Evolutionary conservation across 2,329 filamentous ascomycete genomes (phyloP).

Genomic region (Neofusicoccum sp.): DNA sequence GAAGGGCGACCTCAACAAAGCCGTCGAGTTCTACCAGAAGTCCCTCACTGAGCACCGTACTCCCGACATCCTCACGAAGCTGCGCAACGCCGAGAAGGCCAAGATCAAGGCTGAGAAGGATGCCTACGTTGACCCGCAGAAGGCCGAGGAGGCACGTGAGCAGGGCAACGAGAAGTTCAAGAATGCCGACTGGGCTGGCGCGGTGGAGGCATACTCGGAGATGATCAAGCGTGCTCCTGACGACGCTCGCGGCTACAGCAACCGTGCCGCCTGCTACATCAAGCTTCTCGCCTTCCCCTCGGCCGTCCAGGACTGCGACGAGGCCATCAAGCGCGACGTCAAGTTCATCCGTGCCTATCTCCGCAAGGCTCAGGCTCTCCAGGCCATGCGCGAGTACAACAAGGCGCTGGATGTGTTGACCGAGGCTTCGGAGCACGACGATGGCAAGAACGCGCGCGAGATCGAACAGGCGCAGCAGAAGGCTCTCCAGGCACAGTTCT

Average conservation of each 20-base stretch:
- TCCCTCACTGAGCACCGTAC: constrained; percentile 96
- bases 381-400: constrained; percentile 98
- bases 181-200: constrained; percentile 90
- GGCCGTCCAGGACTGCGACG: constrained; percentile 88
- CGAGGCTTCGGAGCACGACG: constrained; percentile 77
- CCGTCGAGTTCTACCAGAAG: constrained; percentile 88
- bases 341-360: constrained; percentile 96
- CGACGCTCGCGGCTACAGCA: constrained; percentile 93
- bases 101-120: constrained; percentile 75
- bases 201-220: constrained; percentile 90
- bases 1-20: constrained; percentile 74
- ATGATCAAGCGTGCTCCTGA: constrained; percentile 96
- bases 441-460: constrained; percentile 80
- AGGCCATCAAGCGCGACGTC: constrained; percentile 86
- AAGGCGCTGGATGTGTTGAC: constrained; percentile 88
- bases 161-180: constrained; percentile 98
- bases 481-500: constrained; percentile 86
- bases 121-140: constrained; percentile 84
- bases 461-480: constrained; percentile 95
- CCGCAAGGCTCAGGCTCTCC: constrained; percentile 92
- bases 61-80: constrained; percentile 89
- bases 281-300: constrained; percentile 96
- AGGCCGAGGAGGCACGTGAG: constrained; percentile 94
- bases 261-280: constrained; percentile 94
- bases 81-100: constrained; percentile 85